Evolutionary conservation across 2,329 filamentous ascomycete species (phyloP).

Genomic region (Neopestalotiopsis clavispora): DNA sequence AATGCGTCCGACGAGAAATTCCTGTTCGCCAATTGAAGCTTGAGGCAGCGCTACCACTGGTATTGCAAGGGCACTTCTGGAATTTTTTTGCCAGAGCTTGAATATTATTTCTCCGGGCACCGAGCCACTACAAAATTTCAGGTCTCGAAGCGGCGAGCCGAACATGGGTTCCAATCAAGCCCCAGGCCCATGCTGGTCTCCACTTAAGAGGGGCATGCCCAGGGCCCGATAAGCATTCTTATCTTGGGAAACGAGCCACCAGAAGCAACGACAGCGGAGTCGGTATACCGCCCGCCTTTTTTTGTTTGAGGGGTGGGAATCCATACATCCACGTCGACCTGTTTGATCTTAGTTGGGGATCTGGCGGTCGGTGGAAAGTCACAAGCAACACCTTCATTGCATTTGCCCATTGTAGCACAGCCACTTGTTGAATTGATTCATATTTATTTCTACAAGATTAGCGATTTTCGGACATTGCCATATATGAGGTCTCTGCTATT

Average conservation of each 20-base stretch:
- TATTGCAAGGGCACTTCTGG: constrained; percentile 1
- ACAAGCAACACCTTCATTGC: background rate
- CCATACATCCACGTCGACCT: background rate
- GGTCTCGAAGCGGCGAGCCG: too few relatives aligned
- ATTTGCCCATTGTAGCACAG: too few relatives aligned
- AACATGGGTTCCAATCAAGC: background rate
- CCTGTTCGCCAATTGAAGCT: constrained; percentile 6
- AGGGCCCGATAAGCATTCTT: constrained; percentile 4
- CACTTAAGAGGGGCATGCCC: constrained; percentile 12
- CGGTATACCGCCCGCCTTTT: background rate
- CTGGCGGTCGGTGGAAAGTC: background rate
- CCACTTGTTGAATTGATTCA: too few relatives aligned
- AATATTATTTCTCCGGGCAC: constrained; percentile 13
- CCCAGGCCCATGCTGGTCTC: background rate
- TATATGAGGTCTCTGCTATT: background rate
- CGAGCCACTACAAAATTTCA: constrained; percentile 6
- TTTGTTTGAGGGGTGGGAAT: background rate
- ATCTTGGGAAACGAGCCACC: background rate
- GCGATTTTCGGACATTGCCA: too few relatives aligned
- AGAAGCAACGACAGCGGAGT: background rate
- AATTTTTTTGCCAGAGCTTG: constrained; percentile 17
- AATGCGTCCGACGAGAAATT: constrained; percentile 6
- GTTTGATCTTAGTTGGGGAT: background rate
- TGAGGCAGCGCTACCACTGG: background rate
- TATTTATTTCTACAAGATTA: too few relatives aligned